phyloP scores from a whole-genome alignment of 1,284 basidiomycete genomes.

The Limonomyces culmigenus region DNA sequence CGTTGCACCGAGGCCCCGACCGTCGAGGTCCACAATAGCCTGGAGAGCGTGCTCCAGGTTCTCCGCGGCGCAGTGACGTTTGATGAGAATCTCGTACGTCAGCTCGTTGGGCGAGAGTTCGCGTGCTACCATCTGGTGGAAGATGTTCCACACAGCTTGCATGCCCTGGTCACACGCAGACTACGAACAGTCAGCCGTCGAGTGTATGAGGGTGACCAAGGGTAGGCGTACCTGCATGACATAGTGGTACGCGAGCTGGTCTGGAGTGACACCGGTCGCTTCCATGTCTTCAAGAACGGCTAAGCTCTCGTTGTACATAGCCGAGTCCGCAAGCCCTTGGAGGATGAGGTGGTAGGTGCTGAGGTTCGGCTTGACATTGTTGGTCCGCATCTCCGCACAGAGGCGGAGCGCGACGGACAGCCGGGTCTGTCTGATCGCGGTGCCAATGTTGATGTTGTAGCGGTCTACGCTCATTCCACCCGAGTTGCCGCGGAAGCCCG shows the following conservation, averaged over 20 bases:
- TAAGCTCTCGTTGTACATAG: slow-evolving; percentile 33
- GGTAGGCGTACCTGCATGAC: slow-evolving; percentile 36
- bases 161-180: slow-evolving; percentile 10
- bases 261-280: slow-evolving; percentile 34
- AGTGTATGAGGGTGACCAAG: background rate
- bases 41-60: slow-evolving; percentile 52
- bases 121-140: slow-evolving; percentile 29
- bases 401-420: slow-evolving; percentile 1
- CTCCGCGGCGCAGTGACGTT: slow-evolving; percentile 22
- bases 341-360: slow-evolving; percentile 40
- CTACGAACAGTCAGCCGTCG: slow-evolving; percentile 6
- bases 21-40: slow-evolving; percentile 32
- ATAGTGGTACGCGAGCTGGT: slow-evolving; percentile 41
- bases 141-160: slow-evolving; percentile 12
- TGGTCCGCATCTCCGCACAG: slow-evolving; percentile 38
- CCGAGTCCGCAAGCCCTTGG: slow-evolving; percentile 23
- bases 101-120: slow-evolving; percentile 28
- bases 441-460: slow-evolving; percentile 8
- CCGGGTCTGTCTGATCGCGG: slow-evolving; percentile 5
- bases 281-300: slow-evolving; percentile 64
- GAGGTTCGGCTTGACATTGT: slow-evolving; percentile 29
- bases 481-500: too few species aligned
- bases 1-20: slow-evolving; percentile 26
- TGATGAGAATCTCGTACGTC: slow-evolving; percentile 38
- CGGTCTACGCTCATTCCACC: too few species aligned